phyloP scores from a whole-genome alignment of 306 rosid species.

The Oxytropis ochrocephala region DNA sequence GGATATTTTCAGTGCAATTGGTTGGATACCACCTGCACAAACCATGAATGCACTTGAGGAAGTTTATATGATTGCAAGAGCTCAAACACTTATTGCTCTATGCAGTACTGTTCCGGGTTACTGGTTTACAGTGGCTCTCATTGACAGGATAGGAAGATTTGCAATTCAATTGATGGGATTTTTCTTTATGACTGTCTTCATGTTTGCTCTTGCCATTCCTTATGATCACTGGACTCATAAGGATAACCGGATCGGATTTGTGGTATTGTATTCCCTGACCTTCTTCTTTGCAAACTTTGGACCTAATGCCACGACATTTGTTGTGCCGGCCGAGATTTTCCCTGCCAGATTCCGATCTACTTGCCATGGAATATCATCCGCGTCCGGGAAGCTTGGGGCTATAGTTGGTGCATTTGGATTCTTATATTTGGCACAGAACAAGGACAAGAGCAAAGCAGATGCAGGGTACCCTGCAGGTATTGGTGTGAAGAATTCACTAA shows the following conservation, averaged over 20 bases:
- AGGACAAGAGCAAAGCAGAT: constrained; percentile 53
- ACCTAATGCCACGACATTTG: constrained; percentile 80
- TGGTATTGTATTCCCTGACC: constrained; percentile 53
- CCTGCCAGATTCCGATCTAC: constrained; percentile 65
- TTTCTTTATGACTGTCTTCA: constrained; percentile 79
- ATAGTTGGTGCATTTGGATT: constrained; percentile 80
- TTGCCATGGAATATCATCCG: constrained; percentile 77
- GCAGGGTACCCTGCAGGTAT: constrained; percentile 84
- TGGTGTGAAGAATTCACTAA: constrained; percentile 57
- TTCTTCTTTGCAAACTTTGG: constrained; percentile 81
- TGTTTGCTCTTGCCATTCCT: constrained; percentile 81
- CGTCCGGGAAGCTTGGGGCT: constrained; percentile 70
- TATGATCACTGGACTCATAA: constrained; percentile 73
- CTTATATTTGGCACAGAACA: constrained; percentile 74
- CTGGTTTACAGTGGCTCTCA: constrained; percentile 66
- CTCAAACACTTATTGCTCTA: constrained; percentile 71
- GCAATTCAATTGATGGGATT: constrained; percentile 72
- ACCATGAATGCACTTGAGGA: constrained; percentile 81
- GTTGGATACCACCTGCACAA: constrained; percentile 66
- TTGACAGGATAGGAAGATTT: constrained; percentile 68
- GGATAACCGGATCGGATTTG: constrained; percentile 61
- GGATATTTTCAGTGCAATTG: constrained; percentile 70
- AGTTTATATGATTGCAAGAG: constrained; percentile 58
- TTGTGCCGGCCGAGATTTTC: constrained; percentile 78
- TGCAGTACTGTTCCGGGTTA: constrained; percentile 81